These are phyloP conservation scores for Pythium pectinolyticum DNA, from an alignment of 352 stramenopile genomes.

Conservation along the genomic window DNA sequence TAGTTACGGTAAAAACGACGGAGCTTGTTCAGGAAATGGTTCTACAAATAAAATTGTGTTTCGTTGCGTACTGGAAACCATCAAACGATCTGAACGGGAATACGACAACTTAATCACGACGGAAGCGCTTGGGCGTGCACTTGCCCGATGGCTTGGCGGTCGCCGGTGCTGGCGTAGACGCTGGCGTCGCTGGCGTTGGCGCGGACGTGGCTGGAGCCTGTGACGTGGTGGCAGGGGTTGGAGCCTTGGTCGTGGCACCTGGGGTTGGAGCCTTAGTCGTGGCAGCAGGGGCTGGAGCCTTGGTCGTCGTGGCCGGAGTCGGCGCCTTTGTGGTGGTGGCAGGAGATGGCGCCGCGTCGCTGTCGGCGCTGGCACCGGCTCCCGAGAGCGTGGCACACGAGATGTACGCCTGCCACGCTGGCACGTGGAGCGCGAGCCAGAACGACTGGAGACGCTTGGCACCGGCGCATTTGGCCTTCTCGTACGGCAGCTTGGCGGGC, in stretches of 20 bases:
- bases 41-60: too few species aligned
- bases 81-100: too few species aligned
- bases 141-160: slow-evolving; percentile 3
- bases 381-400: slow-evolving; percentile 24
- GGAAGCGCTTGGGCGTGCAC: slow-evolving; percentile 5
- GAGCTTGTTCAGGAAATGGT: too few species aligned
- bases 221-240: neutral
- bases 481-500: slow-evolving; percentile 41
- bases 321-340: neutral
- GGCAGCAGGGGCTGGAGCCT: neutral
- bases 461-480: slow-evolving; percentile 40
- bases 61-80: too few species aligned
- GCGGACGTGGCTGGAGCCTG: neutral
- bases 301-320: neutral
- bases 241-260: neutral
- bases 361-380: neutral
- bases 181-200: neutral
- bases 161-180: neutral
- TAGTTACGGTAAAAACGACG: neutral
- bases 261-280: neutral
- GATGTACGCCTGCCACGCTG: slow-evolving; percentile 40
- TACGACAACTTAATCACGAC: neutral
- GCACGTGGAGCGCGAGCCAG: slow-evolving; percentile 40
- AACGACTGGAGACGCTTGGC: slow-evolving; percentile 39
- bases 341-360: neutral